Conservation (phyloP, 108 stramenopile genomes). For the Pseudonitzschia pungens region DNA sequence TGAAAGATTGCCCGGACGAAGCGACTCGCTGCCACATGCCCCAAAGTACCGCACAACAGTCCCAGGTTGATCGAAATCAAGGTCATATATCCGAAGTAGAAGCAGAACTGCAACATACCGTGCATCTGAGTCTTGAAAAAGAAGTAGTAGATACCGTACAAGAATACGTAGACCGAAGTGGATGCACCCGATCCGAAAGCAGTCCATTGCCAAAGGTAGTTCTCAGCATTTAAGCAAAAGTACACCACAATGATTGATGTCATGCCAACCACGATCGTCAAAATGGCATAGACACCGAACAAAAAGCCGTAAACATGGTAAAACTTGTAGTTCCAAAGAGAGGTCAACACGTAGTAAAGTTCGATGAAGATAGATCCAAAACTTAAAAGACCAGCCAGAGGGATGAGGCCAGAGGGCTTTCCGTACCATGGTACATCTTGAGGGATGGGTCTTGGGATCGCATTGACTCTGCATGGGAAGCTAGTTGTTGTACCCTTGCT, state of each 20-base stretch:
- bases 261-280: slow-evolving; percentile 94
- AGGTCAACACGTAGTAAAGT: slow-evolving; percentile 94
- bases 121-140: slow-evolving; percentile 96
- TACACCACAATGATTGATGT: slow-evolving; percentile 97
- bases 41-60: slow-evolving; percentile 86
- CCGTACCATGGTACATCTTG: slow-evolving; percentile 93
- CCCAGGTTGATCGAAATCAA: slow-evolving; percentile 78
- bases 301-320: slow-evolving; percentile 99
- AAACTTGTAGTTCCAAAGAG: slow-evolving; percentile 97
- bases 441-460: slow-evolving; percentile 94
- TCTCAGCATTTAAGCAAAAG: slow-evolving; percentile 95
- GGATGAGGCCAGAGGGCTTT: slow-evolving; percentile 82
- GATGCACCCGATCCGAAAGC: slow-evolving; percentile 89
- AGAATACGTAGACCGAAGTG: slow-evolving; percentile 94
- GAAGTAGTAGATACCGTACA: slow-evolving; percentile 98
- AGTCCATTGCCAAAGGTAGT: slow-evolving; percentile 99
- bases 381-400: slow-evolving; percentile 88
- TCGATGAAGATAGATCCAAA: slow-evolving; percentile 98
- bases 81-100: slow-evolving; percentile 95
- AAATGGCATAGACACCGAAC: slow-evolving; percentile 93
- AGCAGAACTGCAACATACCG: slow-evolving; percentile 91
- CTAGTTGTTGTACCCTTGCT: slow-evolving; percentile 46
- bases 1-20: slow-evolving; percentile 90
- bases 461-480: slow-evolving; percentile 97
- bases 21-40: slow-evolving; percentile 75